Base-by-base conservation (phyloP, 1,139 yeast species). In the Geotrichum macrosporum region DNA sequence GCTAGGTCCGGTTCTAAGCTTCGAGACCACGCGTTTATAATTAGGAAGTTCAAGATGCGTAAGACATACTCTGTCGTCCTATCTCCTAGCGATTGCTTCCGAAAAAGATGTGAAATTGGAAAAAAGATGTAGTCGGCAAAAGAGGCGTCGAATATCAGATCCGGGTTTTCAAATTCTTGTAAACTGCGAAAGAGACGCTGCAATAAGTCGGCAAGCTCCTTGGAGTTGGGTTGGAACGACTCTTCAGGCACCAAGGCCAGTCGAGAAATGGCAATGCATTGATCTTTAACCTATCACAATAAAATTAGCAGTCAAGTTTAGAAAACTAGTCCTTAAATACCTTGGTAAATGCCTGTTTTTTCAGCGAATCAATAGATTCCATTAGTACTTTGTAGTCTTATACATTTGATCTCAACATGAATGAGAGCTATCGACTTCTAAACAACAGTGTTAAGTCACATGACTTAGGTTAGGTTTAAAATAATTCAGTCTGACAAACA, bases 61-160 rank as follows among this genome's bases (percentile, higher is more conserved):
- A 79, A 57, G 1, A 75, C 60, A 24, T 65, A 61, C 49, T 76
- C 78, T 2, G 72, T 64, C 38, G 70, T 73, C 1, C 70, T 53
- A 45, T 73, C 76, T 2, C 74, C 69, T 1, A 78, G 57, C 12
- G 41, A 42, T 18, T 67, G 62, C 39, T 63, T 59, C 51, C 75
- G 74, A 32, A 81, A 61, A 1, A 81, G 58, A 48, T 72, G 72
- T 1, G 79, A 72, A 1, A 81, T 55, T 0, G 88, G 87, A 22
- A 78, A 74, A 59, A 79, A 80, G 2, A 81, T 69, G 52, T 80
- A 80, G 54, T 81, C 85, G 0, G 82, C 84, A 18, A 80, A 59
- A 29, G 67, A 68, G 0, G 68, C 55, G 0, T 77, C 66, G 3
- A 47, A 22, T 70, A 46, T 39, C 26, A 46, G 49, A 30, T 48